Percentiles rank a stretch among this genome's conserved stretches.
phyloP scores from a whole-genome alignment of 2,329 filamentous ascomycete species.

The Erysiphe pulchra region DNA sequence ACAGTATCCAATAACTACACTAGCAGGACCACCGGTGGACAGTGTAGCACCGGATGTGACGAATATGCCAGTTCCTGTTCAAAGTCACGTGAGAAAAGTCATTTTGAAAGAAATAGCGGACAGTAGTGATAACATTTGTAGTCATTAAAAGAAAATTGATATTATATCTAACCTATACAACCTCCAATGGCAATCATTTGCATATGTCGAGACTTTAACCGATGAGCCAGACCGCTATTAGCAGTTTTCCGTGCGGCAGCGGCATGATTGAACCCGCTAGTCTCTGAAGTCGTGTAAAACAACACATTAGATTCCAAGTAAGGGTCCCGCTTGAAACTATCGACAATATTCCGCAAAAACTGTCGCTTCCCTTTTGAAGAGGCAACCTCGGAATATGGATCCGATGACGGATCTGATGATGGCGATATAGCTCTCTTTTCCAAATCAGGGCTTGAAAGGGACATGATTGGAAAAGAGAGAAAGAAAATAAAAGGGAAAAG shows the following conservation, averaged over 20 bases:
- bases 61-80: slow-evolving; percentile 53
- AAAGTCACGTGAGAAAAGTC: neutral
- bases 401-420: neutral
- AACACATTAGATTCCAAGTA: slow-evolving; percentile 19
- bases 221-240: slow-evolving; percentile 41
- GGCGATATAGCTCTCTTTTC: no score
- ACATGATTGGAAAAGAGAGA: no score
- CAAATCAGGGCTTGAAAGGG: no score
- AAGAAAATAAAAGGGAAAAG: no score
- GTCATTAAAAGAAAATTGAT: slow-evolving; percentile 26
- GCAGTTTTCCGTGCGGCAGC: slow-evolving; percentile 35
- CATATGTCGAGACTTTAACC: slow-evolving; percentile 58
- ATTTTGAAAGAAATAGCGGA: no score
- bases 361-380: neutral
- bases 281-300: neutral
- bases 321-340: slow-evolving; percentile 11
- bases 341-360: slow-evolving; percentile 7
- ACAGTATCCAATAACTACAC: slow-evolving; percentile 49
- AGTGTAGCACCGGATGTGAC: slow-evolving; percentile 55
- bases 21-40: slow-evolving; percentile 48
- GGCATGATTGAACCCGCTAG: slow-evolving; percentile 32
- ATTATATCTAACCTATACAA: slow-evolving; percentile 41
- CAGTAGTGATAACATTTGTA: slow-evolving; percentile 17
- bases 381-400: neutral
- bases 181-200: slow-evolving; percentile 97